Percentiles rank a stretch among this genome's conserved stretches.
phyloP scores from a whole-genome alignment of 2,329 filamentous ascomycete species.

The Cladophialophora psammophila region DNA sequence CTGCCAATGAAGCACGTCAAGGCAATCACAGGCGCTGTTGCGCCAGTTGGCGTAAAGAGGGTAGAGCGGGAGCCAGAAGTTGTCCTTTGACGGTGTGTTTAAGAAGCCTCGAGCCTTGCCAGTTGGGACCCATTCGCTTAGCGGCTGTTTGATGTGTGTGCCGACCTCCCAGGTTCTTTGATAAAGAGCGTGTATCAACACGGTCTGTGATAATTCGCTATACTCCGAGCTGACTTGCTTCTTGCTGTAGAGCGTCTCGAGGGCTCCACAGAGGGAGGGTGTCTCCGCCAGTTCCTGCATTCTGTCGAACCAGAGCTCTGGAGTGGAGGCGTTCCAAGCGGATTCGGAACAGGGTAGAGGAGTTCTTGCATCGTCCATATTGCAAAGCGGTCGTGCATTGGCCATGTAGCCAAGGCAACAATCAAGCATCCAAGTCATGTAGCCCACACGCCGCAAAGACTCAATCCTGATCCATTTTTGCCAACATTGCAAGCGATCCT shows the following conservation, averaged over 20 bases:
- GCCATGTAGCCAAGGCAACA: conserved; percentile 49
- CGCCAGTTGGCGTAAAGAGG: conserved; percentile 57
- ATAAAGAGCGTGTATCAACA: conserved; percentile 61
- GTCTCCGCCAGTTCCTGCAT: conserved; percentile 12
- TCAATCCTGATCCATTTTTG: conserved; percentile 53
- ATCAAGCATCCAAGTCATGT: conserved; percentile 50
- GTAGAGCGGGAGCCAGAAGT: conserved; percentile 58
- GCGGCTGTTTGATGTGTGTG: conserved; percentile 53
- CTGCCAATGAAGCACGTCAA: conserved; percentile 66
- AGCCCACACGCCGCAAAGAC: conserved; percentile 49
- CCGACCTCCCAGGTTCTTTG: conserved; percentile 59
- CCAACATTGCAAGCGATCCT: conserved; percentile 34
- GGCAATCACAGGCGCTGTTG: conserved; percentile 52
- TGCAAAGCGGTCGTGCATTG: conserved; percentile 43
- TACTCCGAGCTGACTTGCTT: conserved; percentile 54
- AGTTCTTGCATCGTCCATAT: conserved; percentile 50
- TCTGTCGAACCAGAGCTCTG: conserved; percentile 44
- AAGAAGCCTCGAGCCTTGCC: conserved; percentile 49
- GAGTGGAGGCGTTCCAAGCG: conserved; percentile 50
- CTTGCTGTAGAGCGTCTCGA: conserved; percentile 58
- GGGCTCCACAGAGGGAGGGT: conserved; percentile 42
- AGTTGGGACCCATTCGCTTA: conserved; percentile 56
- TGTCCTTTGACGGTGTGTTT: conserved; percentile 46
- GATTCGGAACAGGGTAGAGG: conserved; percentile 52
- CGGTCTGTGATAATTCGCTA: conserved; percentile 58